Conservation (phyloP, 305 asterid species). For the Striga hermonthica region DNA sequence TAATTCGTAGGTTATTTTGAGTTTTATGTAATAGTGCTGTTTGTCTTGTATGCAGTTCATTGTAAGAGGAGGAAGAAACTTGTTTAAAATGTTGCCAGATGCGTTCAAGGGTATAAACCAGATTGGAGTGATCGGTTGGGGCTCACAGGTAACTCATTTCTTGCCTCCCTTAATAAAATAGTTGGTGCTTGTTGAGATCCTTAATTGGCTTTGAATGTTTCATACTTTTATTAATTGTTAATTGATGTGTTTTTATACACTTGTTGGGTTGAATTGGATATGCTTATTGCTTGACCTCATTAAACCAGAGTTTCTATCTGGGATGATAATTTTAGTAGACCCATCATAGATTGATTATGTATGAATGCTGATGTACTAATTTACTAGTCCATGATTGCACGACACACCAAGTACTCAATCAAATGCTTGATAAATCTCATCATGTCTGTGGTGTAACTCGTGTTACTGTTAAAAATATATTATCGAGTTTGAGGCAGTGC, state of each 20-base stretch:
- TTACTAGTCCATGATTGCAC: neutral
- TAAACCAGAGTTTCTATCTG: neutral
- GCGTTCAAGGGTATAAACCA: slow-evolving; percentile 93
- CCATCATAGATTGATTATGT: neutral
- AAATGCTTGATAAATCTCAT: too few species aligned
- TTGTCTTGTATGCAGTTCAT: slow-evolving; percentile 50
- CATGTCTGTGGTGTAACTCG: too few species aligned
- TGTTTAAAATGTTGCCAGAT: slow-evolving; percentile 75
- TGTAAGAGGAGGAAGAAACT: slow-evolving; percentile 90
- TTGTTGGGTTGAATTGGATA: slow-evolving; percentile 6
- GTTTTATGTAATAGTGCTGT: slow-evolving; percentile 9
- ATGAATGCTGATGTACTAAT: neutral
- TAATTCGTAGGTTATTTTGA: slow-evolving; percentile 11
- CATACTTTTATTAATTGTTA: neutral
- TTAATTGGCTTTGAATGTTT: neutral
- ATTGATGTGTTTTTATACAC: neutral
- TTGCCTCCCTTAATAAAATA: neutral
- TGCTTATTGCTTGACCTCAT: neutral
- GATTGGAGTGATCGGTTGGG: slow-evolving; percentile 99
- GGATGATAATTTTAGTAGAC: too few species aligned
- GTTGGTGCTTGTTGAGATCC: neutral
- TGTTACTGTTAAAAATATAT: too few species aligned
- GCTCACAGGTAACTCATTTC: slow-evolving; percentile 66
- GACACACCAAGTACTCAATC: neutral
- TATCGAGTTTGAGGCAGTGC: too few species aligned